phyloP scores from a whole-genome alignment of 225 moss, liverwort and hornwort genomes.

The Pleurozium schreberi region DNA sequence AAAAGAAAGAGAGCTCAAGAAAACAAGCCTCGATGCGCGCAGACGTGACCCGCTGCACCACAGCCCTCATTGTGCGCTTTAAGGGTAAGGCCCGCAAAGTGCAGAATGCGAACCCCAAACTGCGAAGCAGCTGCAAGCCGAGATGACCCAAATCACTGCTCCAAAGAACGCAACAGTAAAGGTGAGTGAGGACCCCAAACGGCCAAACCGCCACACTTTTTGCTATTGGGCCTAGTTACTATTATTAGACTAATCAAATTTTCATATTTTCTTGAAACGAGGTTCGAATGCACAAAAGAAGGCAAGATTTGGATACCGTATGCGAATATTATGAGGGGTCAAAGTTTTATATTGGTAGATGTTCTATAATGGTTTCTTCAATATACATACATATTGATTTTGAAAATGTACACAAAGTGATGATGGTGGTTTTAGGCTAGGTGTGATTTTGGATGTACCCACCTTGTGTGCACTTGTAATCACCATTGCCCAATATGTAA shows the following conservation, averaged over 20 bases:
- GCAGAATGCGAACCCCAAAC: neutral
- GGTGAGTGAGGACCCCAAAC: neutral
- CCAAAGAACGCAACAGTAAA: neutral
- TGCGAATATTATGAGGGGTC: neutral
- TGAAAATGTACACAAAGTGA: neutral
- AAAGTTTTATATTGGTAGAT: neutral
- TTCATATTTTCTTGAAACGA: neutral
- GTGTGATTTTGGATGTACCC: neutral
- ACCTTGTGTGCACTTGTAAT: neutral
- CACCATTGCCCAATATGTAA: neutral
- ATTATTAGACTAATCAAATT: neutral
- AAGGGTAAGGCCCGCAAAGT: neutral
- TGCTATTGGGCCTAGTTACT: neutral
- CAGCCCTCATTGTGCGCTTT: constrained; percentile 50
- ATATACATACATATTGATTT: neutral
- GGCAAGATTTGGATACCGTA: accelerated
- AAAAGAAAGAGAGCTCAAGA: neutral
- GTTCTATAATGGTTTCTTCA: neutral
- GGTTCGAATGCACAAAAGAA: neutral
- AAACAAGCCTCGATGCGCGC: constrained; percentile 56
- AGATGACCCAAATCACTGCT: neutral
- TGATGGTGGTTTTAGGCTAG: accelerated
- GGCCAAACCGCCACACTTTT: neutral
- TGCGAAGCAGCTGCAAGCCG: neutral
- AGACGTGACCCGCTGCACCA: constrained; percentile 73